Base-by-base conservation (phyloP, 2,329 filamentous ascomycete species). In the Apiospora pterosperma region DNA sequence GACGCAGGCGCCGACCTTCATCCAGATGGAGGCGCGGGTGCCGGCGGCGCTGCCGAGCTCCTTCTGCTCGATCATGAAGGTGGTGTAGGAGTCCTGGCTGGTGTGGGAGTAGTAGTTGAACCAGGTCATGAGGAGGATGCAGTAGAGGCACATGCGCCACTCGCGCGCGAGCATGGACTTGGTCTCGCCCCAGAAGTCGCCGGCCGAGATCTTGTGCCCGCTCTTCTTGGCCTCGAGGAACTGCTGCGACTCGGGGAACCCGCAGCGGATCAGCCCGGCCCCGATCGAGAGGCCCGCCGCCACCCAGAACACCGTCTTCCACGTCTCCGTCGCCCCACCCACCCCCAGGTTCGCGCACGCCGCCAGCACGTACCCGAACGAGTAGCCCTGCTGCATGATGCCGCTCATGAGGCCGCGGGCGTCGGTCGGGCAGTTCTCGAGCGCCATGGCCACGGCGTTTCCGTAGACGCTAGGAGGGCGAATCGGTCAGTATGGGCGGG, bases 341-440 rank as follows among this genome's bases (percentile, higher is more conserved):
- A 93, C 89, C 60, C 89, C 90, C 44, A 93, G 85, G 69, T 91
- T 93, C 71, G 87, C 88, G 72, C 88, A 90, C 3, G 91, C 91
- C 6, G 92, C 92, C 67, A 93, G 83, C 44, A 96, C 87, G 72
- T 95, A 95, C 36, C 92, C 92, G 68, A 93, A 85, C 0, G 90
- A 90, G 74, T 93, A 94, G 2, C 92, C 92, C 76, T 93, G 91
- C 72, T 96, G 92, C 21, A 95, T 79, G 61, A 96, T 91, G 63
- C 92, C 92, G 16, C 89, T 92, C 85, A 96, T 92, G 41, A 96
- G 81, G 70, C 92, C 92, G 74, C 92, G 85, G 8, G 91, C 89
- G 64, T 91, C 87, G 59, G 80, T 77, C 81, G 88, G 89, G 76
- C 88, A 90, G 70, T 90, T 88, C 73, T 93, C 91, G 10, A 93